Evolutionary conservation across 169 alveolate species (phyloP).

Genomic region (Eimeria maxima): DNA sequence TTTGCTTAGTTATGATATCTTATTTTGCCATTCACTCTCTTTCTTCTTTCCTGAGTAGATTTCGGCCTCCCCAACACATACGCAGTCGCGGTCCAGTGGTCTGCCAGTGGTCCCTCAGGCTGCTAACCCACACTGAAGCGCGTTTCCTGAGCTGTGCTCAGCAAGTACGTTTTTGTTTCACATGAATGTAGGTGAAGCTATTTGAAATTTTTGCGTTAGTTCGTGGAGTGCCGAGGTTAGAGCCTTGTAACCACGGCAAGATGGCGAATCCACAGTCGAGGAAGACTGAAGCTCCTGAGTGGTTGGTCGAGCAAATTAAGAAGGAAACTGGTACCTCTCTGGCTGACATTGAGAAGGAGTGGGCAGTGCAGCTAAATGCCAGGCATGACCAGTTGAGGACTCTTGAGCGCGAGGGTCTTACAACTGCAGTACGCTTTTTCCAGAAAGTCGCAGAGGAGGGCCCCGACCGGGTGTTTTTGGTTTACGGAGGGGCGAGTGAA

Average conservation of each 20-base stretch:
- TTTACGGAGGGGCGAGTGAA: slow-evolving; percentile 60
- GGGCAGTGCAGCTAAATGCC: slow-evolving; percentile 33
- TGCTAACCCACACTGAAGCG: not conserved
- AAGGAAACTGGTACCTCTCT: slow-evolving; percentile 20
- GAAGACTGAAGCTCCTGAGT: not conserved
- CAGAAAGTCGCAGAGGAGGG: slow-evolving; percentile 35
- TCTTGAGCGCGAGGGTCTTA: not conserved
- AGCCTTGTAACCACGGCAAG: not conserved
- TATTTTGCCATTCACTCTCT: too few species aligned
- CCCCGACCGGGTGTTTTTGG: slow-evolving; percentile 52
- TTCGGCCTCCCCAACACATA: not conserved
- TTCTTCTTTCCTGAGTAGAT: not conserved
- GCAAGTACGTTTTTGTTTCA: not conserved
- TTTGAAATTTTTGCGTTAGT: not conserved
- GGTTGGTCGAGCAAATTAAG: not conserved
- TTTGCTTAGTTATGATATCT: not conserved
- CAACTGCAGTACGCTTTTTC: slow-evolving; percentile 61
- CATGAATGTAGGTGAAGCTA: not conserved
- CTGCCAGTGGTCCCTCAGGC: slow-evolving; percentile 20
- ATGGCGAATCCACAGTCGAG: slow-evolving; percentile 6
- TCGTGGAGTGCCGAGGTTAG: not conserved
- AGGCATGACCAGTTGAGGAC: slow-evolving; percentile 36
- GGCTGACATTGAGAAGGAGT: slow-evolving; percentile 46
- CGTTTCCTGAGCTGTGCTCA: not conserved
- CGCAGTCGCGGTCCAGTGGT: not conserved